Conservation (phyloP, 306 rosid genomes). For the Carpinus viminea region DNA sequence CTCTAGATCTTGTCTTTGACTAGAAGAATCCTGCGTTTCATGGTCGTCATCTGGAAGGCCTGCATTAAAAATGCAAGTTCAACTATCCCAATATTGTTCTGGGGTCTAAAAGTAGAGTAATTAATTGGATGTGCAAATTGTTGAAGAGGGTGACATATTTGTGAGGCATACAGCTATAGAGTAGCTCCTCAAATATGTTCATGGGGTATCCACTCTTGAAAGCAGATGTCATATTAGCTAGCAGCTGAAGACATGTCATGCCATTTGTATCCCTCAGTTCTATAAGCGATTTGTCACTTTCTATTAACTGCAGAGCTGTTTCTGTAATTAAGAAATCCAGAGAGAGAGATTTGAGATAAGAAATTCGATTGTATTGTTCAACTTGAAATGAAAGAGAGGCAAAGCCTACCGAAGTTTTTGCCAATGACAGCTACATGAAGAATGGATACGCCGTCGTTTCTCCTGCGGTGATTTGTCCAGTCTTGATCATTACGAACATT, state of each 20-base stretch:
- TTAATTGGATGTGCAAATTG: neutral
- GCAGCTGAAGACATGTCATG: slow-evolving; percentile 26
- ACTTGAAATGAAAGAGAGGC: neutral
- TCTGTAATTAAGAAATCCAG: slow-evolving; percentile 1
- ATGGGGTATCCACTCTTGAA: slow-evolving; percentile 24
- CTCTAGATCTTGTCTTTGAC: too few species aligned
- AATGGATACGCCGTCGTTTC: neutral
- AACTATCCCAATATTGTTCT: neutral
- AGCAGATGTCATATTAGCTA: slow-evolving; percentile 20
- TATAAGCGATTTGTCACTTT: neutral
- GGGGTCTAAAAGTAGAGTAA: neutral
- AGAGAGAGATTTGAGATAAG: neutral
- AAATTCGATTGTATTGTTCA: neutral
- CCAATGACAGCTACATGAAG: slow-evolving; percentile 31
- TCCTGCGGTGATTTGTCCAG: neutral
- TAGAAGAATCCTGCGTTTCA: too few species aligned
- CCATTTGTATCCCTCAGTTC: neutral
- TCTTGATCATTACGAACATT: neutral
- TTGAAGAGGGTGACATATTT: neutral
- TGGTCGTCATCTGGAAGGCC: slow-evolving; percentile 6
- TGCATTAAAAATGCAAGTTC: neutral
- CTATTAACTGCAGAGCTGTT: slow-evolving; percentile 5
- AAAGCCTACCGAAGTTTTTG: slow-evolving; percentile 16
- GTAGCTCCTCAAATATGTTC: neutral
- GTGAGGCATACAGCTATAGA: slow-evolving; percentile 10